Evolutionary conservation across 2,329 filamentous ascomycete species (phyloP), one percentile per base, ranked within the genome.

Genomic region (Sporothrix globosa): DNA sequence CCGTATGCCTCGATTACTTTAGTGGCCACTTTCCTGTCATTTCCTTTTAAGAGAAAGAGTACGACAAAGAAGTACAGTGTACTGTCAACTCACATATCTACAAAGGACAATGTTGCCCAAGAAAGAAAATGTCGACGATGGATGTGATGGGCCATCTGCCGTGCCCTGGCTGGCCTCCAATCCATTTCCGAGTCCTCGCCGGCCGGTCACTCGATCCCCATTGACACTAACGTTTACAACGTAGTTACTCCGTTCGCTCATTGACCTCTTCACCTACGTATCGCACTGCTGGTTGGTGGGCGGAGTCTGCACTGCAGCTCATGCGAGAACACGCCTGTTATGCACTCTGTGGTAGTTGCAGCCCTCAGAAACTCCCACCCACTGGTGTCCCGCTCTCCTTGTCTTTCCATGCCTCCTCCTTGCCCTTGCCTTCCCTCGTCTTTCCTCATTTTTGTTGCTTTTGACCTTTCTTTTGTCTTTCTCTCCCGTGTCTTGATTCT

Each of bases 141-240:
- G 41, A 63, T 63, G 41, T 10, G 60, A 46, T 11, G 39, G 41
- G 27, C 60, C 39, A 63, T 63, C 60, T 63, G 60, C 60, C 60
- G 60, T 24, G 41, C 56, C 56, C 30, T 30, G 3, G 30, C 5
- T 5, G 30, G 5, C 5, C 30, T 5, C 30, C 5, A 5, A 30
- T 30, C 30, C 30, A 3, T 3, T 34, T 34, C 34, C 1, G 7
- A 9, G 5, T 9, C 9, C 34, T 34, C 34, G 9, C 34, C 4
- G 34, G 2, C 34, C 1, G 5, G 7, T 34, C 34, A 34, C 34
- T 34, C 1, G 6, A 34, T 34, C 34, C 34, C 34, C 34, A 34
- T 34, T 1, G 4, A 9, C 30, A 34, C 30, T 1, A 34, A 34
- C 30, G 4, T 6, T 5, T 4, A 6, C 30, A 5, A 34, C 30